A percentile compares a stretch with the other conserved stretches of the same genome.
These are phyloP conservation scores for Boletus rubescentipes DNA, from an alignment of 768 basidiomycete genomes.

Conservation along the genomic window DNA sequence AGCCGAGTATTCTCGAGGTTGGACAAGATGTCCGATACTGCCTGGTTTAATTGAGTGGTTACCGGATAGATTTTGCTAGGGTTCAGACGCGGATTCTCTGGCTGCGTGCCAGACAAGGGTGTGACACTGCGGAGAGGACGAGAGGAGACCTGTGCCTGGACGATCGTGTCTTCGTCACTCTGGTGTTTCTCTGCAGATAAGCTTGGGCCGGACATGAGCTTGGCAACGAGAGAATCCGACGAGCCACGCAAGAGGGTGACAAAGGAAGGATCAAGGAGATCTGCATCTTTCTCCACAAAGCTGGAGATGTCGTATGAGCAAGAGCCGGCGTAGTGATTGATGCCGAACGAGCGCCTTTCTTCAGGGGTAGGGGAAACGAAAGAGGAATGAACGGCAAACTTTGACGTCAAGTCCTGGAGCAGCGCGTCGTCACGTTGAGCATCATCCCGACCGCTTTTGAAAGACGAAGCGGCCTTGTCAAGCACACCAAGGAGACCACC, in stretches of 20 bases:
- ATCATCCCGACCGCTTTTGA: conserved; percentile 50
- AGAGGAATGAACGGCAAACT: conserved; percentile 51
- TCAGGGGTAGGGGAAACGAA: conserved; percentile 40
- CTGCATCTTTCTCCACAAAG: conserved; percentile 52
- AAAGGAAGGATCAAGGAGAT: conserved; percentile 54
- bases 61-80: conserved; percentile 55
- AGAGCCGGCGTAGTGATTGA: conserved; percentile 60
- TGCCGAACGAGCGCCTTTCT: conserved; percentile 46
- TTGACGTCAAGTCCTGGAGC: conserved; percentile 46
- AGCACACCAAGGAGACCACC: conserved; percentile 58
- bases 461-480: conserved; percentile 49
- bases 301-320: conserved; percentile 51
- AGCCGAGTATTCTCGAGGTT: conserved; percentile 44
- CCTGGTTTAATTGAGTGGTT: conserved; percentile 56
- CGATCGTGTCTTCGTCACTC: conserved; percentile 55
- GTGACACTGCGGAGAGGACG: conserved; percentile 53
- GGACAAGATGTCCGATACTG: conserved; percentile 46
- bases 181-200: conserved; percentile 58
- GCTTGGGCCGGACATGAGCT: conserved; percentile 62
- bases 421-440: conserved; percentile 50
- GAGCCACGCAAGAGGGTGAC: conserved; percentile 54
- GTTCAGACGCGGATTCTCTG: conserved; percentile 46
- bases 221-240: conserved; percentile 52
- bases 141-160: conserved; percentile 63
- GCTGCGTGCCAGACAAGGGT: conserved; percentile 26